phyloP scores from a whole-genome alignment of 2,329 filamentous ascomycete genomes.

The Cladosporium sp. region DNA sequence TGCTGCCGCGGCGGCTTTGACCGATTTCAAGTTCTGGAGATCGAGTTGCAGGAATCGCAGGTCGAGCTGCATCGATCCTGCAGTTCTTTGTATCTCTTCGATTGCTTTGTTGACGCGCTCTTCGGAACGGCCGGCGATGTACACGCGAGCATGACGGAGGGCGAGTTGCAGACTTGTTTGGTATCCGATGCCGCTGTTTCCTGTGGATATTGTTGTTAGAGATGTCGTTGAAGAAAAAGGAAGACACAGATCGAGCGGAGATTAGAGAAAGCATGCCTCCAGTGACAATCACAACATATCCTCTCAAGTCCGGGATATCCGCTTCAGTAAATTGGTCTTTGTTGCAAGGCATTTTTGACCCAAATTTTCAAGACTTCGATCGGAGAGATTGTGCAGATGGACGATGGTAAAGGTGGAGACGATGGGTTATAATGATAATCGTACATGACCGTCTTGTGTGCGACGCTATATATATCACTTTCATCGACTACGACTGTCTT shows the following conservation, averaged over 20 bases:
- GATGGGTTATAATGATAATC: too few species aligned
- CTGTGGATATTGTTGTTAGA: too few species aligned
- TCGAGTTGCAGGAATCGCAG: slow-evolving; percentile 17
- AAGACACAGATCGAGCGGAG: too few species aligned
- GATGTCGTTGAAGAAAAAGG: too few species aligned
- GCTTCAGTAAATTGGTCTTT: not conserved
- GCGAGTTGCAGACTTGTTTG: slow-evolving; percentile 1
- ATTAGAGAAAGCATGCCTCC: too few species aligned
- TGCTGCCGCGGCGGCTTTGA: slow-evolving; percentile 11
- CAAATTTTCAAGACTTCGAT: too few species aligned
- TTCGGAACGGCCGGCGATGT: slow-evolving; percentile 14
- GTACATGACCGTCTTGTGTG: too few species aligned
- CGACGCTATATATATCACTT: too few species aligned
- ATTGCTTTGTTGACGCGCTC: slow-evolving; percentile 15
- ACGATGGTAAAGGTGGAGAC: too few species aligned
- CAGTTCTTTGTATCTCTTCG: not conserved
- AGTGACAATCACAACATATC: not conserved
- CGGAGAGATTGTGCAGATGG: too few species aligned
- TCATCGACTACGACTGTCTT: too few species aligned
- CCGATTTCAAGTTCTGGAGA: slow-evolving; percentile 8
- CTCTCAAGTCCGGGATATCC: not conserved
- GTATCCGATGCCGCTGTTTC: not conserved
- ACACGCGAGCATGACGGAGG: slow-evolving; percentile 11
- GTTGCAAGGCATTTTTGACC: not conserved
- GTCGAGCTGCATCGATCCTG: not conserved